Conservation (phyloP, 805 yeast species). For the Wickerhamomyces bisporus region DNA sequence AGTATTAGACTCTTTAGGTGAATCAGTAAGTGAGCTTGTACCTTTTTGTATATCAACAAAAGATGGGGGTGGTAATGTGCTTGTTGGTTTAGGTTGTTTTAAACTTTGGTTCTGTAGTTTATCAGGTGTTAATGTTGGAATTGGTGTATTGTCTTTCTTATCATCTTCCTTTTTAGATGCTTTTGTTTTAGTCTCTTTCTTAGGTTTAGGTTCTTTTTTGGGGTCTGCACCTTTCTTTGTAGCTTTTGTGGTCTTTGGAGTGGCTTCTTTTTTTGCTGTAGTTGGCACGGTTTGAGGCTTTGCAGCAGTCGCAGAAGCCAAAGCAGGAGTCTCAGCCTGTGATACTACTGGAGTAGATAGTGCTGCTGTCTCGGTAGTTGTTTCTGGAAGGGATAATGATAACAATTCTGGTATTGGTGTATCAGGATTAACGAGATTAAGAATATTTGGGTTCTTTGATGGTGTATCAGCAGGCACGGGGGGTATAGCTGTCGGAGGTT, state of each 20-base stretch:
- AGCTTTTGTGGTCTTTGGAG: not conserved
- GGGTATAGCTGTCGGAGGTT: too few relatives aligned
- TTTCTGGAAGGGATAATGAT: too few relatives aligned
- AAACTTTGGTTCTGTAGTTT: constrained; percentile 18
- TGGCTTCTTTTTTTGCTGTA: not conserved
- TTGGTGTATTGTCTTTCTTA: constrained; percentile 3
- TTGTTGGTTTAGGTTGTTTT: constrained; percentile 16
- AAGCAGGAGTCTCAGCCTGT: too few relatives aligned
- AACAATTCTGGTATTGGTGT: not conserved
- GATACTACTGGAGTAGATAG: too few relatives aligned
- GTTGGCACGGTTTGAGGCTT: not conserved
- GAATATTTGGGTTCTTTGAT: not conserved
- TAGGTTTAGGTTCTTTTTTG: constrained; percentile 1
- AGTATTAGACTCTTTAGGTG: constrained; percentile 2
- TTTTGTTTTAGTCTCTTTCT: not conserved
- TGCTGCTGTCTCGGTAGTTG: constrained; percentile 3
- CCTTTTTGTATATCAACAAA: constrained; percentile 9
- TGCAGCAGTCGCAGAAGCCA: too few relatives aligned
- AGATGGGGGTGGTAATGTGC: constrained; percentile 16
- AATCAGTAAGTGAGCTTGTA: not conserved
- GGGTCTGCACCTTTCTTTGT: constrained; percentile 3
- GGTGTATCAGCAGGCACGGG: not conserved
- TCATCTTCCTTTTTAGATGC: constrained; percentile 4
- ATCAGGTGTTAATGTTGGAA: constrained; percentile 10
- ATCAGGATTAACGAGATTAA: not conserved